Evolutionary conservation across 2,329 filamentous ascomycete species (phyloP), one percentile per base, ranked within the genome.

Genomic region (Arthrinium puccinioides): DNA sequence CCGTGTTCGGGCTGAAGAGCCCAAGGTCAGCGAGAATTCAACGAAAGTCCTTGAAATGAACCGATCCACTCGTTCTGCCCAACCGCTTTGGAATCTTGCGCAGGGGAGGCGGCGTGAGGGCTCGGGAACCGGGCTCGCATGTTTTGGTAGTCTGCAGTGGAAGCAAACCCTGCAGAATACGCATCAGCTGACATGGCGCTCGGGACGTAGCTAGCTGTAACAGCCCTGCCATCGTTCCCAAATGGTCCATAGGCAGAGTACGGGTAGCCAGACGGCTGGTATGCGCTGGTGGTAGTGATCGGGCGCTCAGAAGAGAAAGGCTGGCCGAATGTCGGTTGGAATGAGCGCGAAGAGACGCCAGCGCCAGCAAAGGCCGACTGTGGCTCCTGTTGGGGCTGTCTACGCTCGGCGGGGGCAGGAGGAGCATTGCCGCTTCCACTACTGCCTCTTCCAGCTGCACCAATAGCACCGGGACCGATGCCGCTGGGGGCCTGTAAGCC

Each of bases 401-500:
- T 71, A 39, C 74, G 69, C 27, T 77, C 67, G 2, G 66, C 52
- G 24, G 63, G 61, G 34, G 59, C 62, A 30, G 53, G 59, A 14
- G 32, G 11, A n/a, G 11, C 19, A 20, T 26, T 26, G 5, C 33
- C 33, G 26, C 26, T 26, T 7, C 23, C 66, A 29, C 56, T 56
- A 32, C 56, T 59, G 39, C 66, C 64, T 32, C 62, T 60, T 54
- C 79, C 65, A 40, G 66, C 68, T 8, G 72, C 68, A 32, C 72
- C 73, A n/a, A 85, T 72, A 18, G 79, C 77, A 18, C 79, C 81
- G 8, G 78, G 77, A 0, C 78, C 76, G 48, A 84, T 72, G 20
- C 76, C 76, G 44, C 78, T 81, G 2, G 82, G 79, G 3, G 81
- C 78, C 55, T 82, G 80, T 16, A 88, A 67, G 19, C 83, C 83